Percentiles rank a stretch among this genome's conserved stretches.
Evolutionary conservation across 306 rosid species (phyloP).

Genomic region (Mucuna pruriens): DNA sequence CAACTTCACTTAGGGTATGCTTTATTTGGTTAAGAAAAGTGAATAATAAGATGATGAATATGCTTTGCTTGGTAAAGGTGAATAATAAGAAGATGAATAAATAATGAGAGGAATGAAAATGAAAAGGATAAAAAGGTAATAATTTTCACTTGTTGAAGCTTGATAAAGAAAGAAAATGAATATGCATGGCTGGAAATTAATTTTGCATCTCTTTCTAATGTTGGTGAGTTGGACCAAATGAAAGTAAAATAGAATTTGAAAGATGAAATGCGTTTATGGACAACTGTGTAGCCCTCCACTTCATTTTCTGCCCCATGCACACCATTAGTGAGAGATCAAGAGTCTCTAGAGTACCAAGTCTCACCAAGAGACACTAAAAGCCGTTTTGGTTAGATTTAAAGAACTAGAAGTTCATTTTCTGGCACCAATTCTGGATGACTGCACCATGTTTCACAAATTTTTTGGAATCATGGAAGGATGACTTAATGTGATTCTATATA

Average conservation of each 20-base stretch:
- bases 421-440: background rate
- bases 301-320: background rate
- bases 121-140: background rate
- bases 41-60: background rate
- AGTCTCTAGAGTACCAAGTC: background rate
- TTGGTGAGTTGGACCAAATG: background rate
- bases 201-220: background rate
- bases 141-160: background rate
- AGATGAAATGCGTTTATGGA: background rate
- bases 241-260: background rate
- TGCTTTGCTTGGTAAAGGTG: background rate
- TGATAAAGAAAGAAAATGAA: constrained; percentile 16
- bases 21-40: background rate
- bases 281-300: background rate
- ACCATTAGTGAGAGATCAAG: background rate
- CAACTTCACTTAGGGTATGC: background rate
- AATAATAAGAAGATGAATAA: background rate
- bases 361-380: background rate
- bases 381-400: background rate
- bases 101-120: background rate
- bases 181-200: background rate
- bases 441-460: background rate
- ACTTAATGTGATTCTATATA: background rate
- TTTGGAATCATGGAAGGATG: constrained; percentile 6
- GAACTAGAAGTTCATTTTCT: background rate